Evolutionary conservation across 2,329 filamentous ascomycete species (phyloP).

Genomic region (Colletotrichum lini): DNA sequence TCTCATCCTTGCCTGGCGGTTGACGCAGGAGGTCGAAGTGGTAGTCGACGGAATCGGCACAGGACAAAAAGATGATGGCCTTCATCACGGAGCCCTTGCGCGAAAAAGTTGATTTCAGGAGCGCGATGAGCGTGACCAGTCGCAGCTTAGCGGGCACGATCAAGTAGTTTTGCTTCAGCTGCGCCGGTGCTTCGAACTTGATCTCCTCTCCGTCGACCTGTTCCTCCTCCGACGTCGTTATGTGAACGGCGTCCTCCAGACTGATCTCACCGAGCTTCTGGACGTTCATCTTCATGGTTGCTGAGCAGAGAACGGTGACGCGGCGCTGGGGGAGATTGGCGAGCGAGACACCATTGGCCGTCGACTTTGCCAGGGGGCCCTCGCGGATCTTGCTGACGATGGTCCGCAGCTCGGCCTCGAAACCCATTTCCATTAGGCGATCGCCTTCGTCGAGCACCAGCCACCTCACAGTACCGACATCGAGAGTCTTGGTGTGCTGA

Average conservation of each 20-base stretch:
- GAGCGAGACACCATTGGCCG: slow-evolving; percentile 70
- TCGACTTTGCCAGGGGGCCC: slow-evolving; percentile 71
- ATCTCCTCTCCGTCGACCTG: slow-evolving; percentile 65
- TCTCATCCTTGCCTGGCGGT: slow-evolving; percentile 45
- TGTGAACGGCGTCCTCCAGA: slow-evolving; percentile 90
- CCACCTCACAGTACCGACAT: slow-evolving; percentile 92
- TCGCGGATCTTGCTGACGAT: slow-evolving; percentile 86
- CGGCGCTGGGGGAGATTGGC: slow-evolving; percentile 80
- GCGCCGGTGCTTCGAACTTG: slow-evolving; percentile 86
- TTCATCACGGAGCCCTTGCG: slow-evolving; percentile 95
- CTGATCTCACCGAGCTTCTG: slow-evolving; percentile 95
- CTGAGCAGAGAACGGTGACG: slow-evolving; percentile 92
- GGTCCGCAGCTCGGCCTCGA: slow-evolving; percentile 92
- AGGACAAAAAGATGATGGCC: slow-evolving; percentile 96
- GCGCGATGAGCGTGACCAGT: slow-evolving; percentile 86
- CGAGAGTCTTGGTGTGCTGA: slow-evolving; percentile 90
- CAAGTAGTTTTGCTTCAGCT: slow-evolving; percentile 93
- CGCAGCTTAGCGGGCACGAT: slow-evolving; percentile 91
- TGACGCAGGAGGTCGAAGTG: slow-evolving; percentile 86
- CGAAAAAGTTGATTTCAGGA: slow-evolving; percentile 89
- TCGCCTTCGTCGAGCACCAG: slow-evolving; percentile 96
- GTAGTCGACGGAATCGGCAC: slow-evolving; percentile 96
- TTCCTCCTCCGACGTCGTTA: slow-evolving; percentile 75
- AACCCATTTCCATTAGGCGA: slow-evolving; percentile 97
- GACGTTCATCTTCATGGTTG: slow-evolving; percentile 98